Evolutionary conservation across 129 eudicot genomes (phyloP).

Genomic region (Ambrosia artemisiifolia): DNA sequence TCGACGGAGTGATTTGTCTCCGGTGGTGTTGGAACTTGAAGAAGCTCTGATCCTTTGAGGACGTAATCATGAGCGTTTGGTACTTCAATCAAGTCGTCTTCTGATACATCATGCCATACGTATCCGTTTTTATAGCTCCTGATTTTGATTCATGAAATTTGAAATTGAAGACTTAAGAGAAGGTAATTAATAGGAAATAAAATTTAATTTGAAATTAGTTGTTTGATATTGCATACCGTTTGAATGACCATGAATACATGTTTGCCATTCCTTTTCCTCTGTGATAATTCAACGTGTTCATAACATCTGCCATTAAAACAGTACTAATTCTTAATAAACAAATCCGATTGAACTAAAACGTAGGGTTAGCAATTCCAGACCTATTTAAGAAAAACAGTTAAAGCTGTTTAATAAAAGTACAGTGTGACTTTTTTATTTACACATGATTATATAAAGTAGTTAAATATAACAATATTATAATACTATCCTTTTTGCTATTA

Average conservation of each 20-base stretch:
- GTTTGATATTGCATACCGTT: slow-evolving; percentile 32
- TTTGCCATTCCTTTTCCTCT: slow-evolving; percentile 65
- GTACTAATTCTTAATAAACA: background rate
- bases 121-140: slow-evolving; percentile 74
- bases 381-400: no score
- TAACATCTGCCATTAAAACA: slow-evolving; percentile 42
- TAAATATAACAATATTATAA: no score
- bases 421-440: no score
- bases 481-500: no score
- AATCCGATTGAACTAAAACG: background rate
- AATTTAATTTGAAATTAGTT: background rate
- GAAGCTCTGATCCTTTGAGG: slow-evolving; percentile 62
- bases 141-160: slow-evolving; percentile 10
- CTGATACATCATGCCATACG: slow-evolving; percentile 64
- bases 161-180: background rate
- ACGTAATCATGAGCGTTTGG: slow-evolving; percentile 51
- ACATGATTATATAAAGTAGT: no score
- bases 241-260: slow-evolving; percentile 68
- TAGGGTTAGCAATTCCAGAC: no score
- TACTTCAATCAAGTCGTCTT: slow-evolving; percentile 44
- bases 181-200: no score
- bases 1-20: slow-evolving; percentile 5
- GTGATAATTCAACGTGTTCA: slow-evolving; percentile 46
- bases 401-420: no score
- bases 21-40: slow-evolving; percentile 8